These are phyloP conservation scores for Aphanomyces stellatus DNA, from an alignment of 352 stramenopile species.

Conservation along the genomic window DNA sequence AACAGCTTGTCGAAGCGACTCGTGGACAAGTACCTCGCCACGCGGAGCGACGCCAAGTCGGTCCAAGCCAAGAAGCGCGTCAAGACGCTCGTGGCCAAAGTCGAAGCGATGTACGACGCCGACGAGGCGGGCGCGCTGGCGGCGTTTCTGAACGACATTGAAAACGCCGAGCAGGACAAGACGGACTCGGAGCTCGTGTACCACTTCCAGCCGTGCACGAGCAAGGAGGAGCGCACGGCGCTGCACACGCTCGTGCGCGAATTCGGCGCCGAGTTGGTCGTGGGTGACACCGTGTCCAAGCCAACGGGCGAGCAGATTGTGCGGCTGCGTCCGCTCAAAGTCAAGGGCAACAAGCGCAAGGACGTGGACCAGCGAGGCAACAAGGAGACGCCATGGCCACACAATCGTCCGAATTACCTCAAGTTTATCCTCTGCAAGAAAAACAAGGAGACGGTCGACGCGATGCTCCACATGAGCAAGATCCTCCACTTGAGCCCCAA, in stretches of 20 bases:
- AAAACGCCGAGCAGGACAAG: neutral
- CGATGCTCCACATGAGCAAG: constrained; percentile 74
- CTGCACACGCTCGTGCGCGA: constrained; percentile 82
- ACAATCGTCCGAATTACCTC: constrained; percentile 78
- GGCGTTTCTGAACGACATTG: constrained; percentile 9
- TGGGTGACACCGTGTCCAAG: constrained; percentile 83
- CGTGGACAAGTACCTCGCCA: constrained; percentile 12
- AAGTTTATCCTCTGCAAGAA: constrained; percentile 96
- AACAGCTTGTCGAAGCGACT: constrained; percentile 10
- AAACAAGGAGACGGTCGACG: constrained; percentile 92
- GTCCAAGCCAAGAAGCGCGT: neutral
- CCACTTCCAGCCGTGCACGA: constrained; percentile 38
- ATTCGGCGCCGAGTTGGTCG: constrained; percentile 45
- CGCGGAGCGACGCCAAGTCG: neutral
- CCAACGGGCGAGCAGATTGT: constrained; percentile 47
- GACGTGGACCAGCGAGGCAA: constrained; percentile 54
- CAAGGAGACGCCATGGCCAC: constrained; percentile 36
- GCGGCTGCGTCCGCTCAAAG: constrained; percentile 72
- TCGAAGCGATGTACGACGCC: neutral
- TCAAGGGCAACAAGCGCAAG: constrained; percentile 78
- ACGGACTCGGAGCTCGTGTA: neutral
- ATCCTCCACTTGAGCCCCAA: constrained; percentile 57
- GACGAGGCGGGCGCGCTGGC: neutral
- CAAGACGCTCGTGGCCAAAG: constrained; percentile 7
- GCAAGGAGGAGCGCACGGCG: constrained; percentile 76